phyloP scores from a whole-genome alignment of 768 basidiomycete genomes.

The Suillus placidus region DNA sequence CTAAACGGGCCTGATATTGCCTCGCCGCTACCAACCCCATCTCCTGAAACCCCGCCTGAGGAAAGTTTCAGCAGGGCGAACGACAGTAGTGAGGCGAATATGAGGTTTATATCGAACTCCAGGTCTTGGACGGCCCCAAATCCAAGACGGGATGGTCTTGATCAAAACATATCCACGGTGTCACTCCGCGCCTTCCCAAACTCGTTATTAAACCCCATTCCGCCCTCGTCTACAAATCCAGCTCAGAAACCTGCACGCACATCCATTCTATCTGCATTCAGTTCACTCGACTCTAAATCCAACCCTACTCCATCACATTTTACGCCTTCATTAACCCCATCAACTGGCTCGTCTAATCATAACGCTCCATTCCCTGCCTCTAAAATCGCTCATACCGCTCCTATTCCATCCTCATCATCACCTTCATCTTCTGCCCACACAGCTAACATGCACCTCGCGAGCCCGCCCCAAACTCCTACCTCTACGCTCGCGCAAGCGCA shows the following conservation, averaged over 20 bases:
- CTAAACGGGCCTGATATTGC: background rate
- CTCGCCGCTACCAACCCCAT: background rate
- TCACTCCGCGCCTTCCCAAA: background rate
- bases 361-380: background rate
- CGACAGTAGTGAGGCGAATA: background rate
- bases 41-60: background rate
- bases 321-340: too few relatives aligned
- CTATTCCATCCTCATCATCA: too few relatives aligned
- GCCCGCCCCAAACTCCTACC: background rate
- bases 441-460: background rate
- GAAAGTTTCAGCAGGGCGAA: background rate
- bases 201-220: background rate
- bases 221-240: too few relatives aligned
- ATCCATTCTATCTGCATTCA: background rate
- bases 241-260: background rate
- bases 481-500: too few relatives aligned
- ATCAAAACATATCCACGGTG: background rate
- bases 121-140: background rate
- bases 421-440: background rate
- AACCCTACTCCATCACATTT: background rate
- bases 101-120: background rate
- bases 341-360: background rate
- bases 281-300: background rate
- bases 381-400: background rate
- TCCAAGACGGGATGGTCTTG: background rate